phyloP scores from a whole-genome alignment of 306 rosid species.

The Luffa acutangula region DNA sequence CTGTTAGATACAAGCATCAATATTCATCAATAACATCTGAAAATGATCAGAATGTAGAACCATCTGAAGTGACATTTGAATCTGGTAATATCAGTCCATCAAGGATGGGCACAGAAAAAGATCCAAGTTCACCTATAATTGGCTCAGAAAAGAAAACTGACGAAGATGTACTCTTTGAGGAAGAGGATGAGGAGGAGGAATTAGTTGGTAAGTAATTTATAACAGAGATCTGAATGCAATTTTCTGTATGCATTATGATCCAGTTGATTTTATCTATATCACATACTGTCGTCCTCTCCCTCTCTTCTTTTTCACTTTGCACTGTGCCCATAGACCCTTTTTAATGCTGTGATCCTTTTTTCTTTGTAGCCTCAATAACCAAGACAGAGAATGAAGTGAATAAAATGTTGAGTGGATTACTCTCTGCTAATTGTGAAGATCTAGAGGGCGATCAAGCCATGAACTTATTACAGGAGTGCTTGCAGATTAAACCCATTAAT shows the following conservation, averaged over 20 bases:
- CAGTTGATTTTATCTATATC: not conserved
- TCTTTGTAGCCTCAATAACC: conserved; percentile 34
- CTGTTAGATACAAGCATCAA: conserved; percentile 46
- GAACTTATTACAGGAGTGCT: conserved; percentile 46
- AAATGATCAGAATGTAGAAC: conserved; percentile 18
- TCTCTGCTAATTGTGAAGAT: conserved; percentile 39
- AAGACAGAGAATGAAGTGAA: conserved; percentile 21
- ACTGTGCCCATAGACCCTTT: not conserved
- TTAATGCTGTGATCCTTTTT: not conserved
- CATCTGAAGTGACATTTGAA: conserved; percentile 40
- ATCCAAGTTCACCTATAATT: conserved; percentile 22
- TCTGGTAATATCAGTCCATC: conserved; percentile 21
- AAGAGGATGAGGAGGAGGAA: conserved; percentile 28
- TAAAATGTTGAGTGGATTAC: conserved; percentile 46
- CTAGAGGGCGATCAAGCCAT: conserved; percentile 47
- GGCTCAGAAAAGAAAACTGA: conserved; percentile 16
- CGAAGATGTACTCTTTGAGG: conserved; percentile 14
- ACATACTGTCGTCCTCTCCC: not conserved
- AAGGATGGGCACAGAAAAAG: conserved; percentile 16
- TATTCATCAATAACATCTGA: conserved; percentile 24
- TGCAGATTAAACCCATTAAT: conserved; percentile 55
- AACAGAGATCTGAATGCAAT: not conserved
- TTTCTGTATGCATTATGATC: not conserved
- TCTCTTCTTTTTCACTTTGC: not conserved
- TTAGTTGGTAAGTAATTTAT: conserved; percentile 29